phyloP scores from a whole-genome alignment of 176 grass and related monocot species.

The Oryza brachyantha region DNA sequence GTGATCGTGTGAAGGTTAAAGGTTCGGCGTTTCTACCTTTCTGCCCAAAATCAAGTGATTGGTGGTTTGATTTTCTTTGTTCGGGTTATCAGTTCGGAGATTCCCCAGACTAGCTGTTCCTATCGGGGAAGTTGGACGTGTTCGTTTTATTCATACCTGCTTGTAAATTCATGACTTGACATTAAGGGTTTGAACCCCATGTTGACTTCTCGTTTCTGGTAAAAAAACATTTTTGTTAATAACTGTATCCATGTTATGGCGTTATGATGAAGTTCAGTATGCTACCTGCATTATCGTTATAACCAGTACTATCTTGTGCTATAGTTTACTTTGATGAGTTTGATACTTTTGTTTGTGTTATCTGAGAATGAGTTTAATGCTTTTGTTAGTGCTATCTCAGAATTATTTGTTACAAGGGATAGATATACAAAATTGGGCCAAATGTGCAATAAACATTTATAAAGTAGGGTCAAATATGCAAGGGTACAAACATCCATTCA shows the following conservation, averaged over 20 bases:
- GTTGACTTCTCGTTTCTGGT: neutral
- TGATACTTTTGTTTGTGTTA: neutral
- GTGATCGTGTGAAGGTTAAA: neutral
- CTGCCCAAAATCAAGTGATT: neutral
- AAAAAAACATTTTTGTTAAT: neutral
- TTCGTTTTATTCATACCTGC: neutral
- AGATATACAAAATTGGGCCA: too few species aligned
- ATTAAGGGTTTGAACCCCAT: neutral
- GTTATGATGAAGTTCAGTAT: too few species aligned
- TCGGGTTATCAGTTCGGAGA: neutral
- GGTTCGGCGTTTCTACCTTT: neutral
- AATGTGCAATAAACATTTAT: too few species aligned
- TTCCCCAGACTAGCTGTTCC: neutral
- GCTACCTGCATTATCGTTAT: too few species aligned
- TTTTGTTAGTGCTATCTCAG: too few species aligned
- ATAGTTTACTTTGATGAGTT: too few species aligned
- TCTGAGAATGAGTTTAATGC: too few species aligned
- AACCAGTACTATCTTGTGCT: neutral
- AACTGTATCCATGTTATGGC: neutral
- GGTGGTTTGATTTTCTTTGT: neutral
- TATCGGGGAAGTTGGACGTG: neutral
- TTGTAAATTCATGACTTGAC: constrained; percentile 14
- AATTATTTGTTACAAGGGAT: too few species aligned
- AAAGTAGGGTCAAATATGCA: too few species aligned
- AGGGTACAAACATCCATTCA: too few species aligned